Percentiles rank a stretch among this genome's conserved stretches.
Conservation (phyloP, 305 asterid genomes). For the Solanum hybrid region DNA sequence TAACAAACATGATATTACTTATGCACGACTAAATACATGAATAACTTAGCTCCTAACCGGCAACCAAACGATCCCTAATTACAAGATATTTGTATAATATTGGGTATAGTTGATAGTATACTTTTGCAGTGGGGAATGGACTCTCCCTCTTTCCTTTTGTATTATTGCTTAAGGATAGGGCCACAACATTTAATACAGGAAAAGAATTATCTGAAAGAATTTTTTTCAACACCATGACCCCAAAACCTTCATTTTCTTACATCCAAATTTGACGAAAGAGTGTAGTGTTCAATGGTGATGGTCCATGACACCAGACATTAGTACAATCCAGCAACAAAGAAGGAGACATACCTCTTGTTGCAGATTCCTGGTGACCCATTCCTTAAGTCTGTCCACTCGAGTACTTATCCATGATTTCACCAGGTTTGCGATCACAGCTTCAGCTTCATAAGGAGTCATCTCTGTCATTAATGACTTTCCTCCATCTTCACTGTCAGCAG, state of each 20-base stretch:
- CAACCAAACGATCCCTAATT: neutral
- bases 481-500: slow-evolving; percentile 88
- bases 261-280: neutral
- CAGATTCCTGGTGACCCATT: slow-evolving; percentile 76
- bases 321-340: neutral
- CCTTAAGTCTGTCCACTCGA: slow-evolving; percentile 61
- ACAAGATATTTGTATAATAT: neutral
- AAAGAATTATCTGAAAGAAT: neutral
- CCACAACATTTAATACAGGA: neutral
- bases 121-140: neutral
- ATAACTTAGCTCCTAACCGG: neutral
- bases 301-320: neutral
- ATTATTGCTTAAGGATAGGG: neutral
- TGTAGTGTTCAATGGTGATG: neutral
- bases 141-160: neutral
- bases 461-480: slow-evolving; percentile 87
- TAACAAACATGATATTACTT: neutral
- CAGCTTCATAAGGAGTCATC: slow-evolving; percentile 88
- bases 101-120: neutral
- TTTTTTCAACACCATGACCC: neutral
- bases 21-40: neutral
- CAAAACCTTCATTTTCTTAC: neutral
- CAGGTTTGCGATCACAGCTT: slow-evolving; percentile 53
- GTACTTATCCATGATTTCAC: slow-evolving; percentile 75
- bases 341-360: slow-evolving; percentile 63